Evolutionary conservation across 2,329 filamentous ascomycete species (phyloP).

Genomic region (Sphaerostilbella broomeana): DNA sequence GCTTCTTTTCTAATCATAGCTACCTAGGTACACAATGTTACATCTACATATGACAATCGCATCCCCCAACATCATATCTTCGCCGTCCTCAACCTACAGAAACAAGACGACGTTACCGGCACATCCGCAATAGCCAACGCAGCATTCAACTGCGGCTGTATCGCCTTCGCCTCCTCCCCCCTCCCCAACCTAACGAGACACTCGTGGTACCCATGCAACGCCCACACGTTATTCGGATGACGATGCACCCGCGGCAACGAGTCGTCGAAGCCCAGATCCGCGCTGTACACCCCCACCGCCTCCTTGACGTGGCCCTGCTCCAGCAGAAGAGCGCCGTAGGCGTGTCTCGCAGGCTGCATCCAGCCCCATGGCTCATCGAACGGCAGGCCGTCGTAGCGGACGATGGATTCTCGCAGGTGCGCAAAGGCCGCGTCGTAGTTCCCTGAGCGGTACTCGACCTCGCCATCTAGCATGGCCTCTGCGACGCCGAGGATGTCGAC

Average conservation of each 20-base stretch:
- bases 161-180: constrained; percentile 29
- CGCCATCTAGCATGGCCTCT: constrained; percentile 63
- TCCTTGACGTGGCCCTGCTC: constrained; percentile 57
- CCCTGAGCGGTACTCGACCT: constrained; percentile 61
- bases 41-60: too few relatives aligned
- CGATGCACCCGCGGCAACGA: constrained; percentile 56
- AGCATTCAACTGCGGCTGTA: constrained; percentile 39
- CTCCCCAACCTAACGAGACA: constrained; percentile 50
- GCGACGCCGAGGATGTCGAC: constrained; percentile 56
- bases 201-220: constrained; percentile 66
- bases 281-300: constrained; percentile 50
- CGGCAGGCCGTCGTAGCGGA: constrained; percentile 54
- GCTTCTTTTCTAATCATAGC: too few relatives aligned
- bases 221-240: constrained; percentile 71
- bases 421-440: constrained; percentile 53
- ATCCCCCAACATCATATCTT: constrained; percentile 16
- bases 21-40: too few relatives aligned
- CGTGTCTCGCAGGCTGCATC: constrained; percentile 70
- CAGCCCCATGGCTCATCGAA: constrained; percentile 75
- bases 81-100: constrained; percentile 19
- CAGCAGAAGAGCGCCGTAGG: constrained; percentile 61
- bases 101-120: constrained; percentile 35
- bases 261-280: constrained; percentile 54
- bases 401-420: constrained; percentile 50
- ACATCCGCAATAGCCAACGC: constrained; percentile 55